Conservation (phyloP, 148 eudicot species). For the Diospyros lotus region DNA sequence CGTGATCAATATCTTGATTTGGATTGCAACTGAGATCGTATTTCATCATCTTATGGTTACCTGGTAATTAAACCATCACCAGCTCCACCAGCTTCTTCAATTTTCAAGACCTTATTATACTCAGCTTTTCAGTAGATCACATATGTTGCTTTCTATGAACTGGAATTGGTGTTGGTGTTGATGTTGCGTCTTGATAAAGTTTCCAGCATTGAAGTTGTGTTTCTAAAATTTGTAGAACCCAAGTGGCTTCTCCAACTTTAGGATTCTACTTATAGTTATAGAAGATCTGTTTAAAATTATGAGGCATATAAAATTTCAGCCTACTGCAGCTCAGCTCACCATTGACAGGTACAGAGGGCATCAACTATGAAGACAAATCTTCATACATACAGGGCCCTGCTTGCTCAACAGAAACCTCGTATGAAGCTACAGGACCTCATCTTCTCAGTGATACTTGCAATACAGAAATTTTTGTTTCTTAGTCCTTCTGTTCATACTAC, state of each 20-base stretch:
- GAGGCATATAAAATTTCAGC: constrained; percentile 1
- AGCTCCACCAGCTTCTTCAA: neutral
- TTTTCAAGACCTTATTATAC: neutral
- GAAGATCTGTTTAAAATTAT: neutral
- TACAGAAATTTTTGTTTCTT: neutral
- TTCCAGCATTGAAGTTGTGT: neutral
- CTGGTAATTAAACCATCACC: neutral
- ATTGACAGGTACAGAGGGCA: neutral
- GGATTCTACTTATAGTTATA: neutral
- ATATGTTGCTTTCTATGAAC: neutral
- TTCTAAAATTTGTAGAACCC: neutral
- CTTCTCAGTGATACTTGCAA: neutral
- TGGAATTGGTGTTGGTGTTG: neutral
- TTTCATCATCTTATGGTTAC: neutral
- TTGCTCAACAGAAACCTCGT: neutral
- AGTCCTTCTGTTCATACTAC: neutral
- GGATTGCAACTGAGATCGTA: neutral
- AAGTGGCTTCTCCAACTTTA: neutral
- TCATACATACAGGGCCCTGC: neutral
- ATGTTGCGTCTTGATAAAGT: neutral
- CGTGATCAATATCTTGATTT: neutral
- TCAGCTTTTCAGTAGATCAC: neutral
- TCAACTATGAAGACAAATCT: neutral
- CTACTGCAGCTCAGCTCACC: neutral
- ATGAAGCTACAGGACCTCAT: too few relatives aligned